Conservation (phyloP, 768 basidiomycete genomes). For the Boletus vinaceobasis region DNA sequence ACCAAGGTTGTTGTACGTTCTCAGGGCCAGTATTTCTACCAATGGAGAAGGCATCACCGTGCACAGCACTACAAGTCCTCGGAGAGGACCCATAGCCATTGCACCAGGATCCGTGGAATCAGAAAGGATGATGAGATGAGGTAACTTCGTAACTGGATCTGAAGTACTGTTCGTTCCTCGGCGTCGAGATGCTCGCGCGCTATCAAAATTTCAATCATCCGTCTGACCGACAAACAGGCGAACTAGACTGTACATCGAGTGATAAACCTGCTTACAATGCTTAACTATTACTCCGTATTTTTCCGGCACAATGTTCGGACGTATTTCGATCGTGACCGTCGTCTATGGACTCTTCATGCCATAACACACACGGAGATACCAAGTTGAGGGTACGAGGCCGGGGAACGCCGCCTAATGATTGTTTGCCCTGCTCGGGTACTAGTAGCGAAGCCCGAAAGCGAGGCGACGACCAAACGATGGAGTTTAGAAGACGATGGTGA, state of each 20-base stretch:
- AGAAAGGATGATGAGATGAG: neutral
- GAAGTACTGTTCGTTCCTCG: neutral
- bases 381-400: neutral
- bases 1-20: neutral
- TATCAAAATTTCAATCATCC: neutral
- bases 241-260: neutral
- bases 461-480: neutral
- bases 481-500: too few relatives aligned
- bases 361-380: neutral
- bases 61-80: constrained; percentile 7
- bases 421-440: neutral
- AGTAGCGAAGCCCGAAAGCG: neutral
- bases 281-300: neutral
- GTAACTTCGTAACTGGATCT: neutral
- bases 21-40: neutral
- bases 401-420: neutral
- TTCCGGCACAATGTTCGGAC: neutral
- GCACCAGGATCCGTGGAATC: neutral
- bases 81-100: neutral
- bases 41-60: neutral
- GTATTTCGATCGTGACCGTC: neutral
- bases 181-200: neutral
- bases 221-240: neutral
- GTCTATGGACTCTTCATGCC: neutral
- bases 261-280: neutral